phyloP scores from a whole-genome alignment of 208 protist genomes.

The Wallacemonas sp. region DNA sequence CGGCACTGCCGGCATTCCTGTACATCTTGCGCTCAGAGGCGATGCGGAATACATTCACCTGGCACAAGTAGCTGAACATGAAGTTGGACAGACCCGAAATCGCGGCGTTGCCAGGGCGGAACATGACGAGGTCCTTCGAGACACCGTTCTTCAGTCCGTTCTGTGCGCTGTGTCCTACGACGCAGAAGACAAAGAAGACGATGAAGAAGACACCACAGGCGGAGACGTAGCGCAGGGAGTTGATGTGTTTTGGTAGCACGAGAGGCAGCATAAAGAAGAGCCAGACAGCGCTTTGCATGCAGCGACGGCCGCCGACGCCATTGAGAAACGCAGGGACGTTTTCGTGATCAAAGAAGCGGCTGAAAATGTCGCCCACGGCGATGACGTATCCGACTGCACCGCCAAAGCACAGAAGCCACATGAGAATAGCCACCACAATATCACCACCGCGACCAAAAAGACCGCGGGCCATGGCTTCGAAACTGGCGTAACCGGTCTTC shows the following conservation, averaged over 20 bases:
- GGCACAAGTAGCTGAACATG: slow-evolving; percentile 73
- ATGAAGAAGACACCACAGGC: slow-evolving; percentile 60
- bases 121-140: slow-evolving; percentile 31
- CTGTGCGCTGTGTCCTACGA: slow-evolving; percentile 51
- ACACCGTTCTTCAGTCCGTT: slow-evolving; percentile 41
- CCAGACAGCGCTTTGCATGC: slow-evolving; percentile 49
- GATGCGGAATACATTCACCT: slow-evolving; percentile 43
- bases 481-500: slow-evolving; percentile 50
- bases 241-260: slow-evolving; percentile 65
- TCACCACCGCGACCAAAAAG: slow-evolving; percentile 53
- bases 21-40: slow-evolving; percentile 20
- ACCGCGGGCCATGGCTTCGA: slow-evolving; percentile 44
- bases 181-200: slow-evolving; percentile 63
- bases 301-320: slow-evolving; percentile 30
- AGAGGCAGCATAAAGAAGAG: slow-evolving; percentile 63
- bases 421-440: slow-evolving; percentile 66
- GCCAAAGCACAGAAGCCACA: slow-evolving; percentile 65
- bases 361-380: slow-evolving; percentile 49
- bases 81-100: slow-evolving; percentile 70
- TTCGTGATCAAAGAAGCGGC: slow-evolving; percentile 40
- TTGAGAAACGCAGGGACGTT: slow-evolving; percentile 39
- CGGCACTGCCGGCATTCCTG: slow-evolving; percentile 31
- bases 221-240: slow-evolving; percentile 79
- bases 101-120: slow-evolving; percentile 50
- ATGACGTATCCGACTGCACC: slow-evolving; percentile 77